Evolutionary conservation across 306 rosid genomes (phyloP), one percentile per base, ranked within the genome.

Genomic region (Quercus rubra): DNA sequence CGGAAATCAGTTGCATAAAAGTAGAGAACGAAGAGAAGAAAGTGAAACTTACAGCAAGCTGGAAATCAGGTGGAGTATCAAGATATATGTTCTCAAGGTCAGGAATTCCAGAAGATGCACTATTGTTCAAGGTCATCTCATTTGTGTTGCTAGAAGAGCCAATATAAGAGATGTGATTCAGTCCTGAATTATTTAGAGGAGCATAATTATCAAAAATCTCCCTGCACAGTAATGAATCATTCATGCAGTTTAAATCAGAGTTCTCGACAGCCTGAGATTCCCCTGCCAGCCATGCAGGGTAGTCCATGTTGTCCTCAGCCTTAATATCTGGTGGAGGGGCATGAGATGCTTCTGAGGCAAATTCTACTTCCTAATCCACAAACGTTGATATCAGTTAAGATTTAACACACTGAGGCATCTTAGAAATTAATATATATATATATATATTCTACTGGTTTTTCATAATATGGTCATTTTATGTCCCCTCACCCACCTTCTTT

Each of bases 51-150:
- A 95, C 99, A 57, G 85, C 27, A 27, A 90, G 87, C 66, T 80
- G 91, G 80, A 86, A 92, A 84, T 95, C 98, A n/a, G 96, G 98
- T 21, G 91, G 94, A 81, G 89, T 79, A 61, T 75, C 99, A 69
- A 95, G 70, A 3, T 90, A 91, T 41, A 95, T 78, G 87, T 88
- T 89, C 70, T 75, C 92, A 20, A 92, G 90, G 67, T 90, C 91
- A 77, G 80, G 69, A 62, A 85, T 76, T 75, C 89, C 94, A 23
- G 30, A 74, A 18, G 93, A 28, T 57, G 54, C 71, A 66, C 83
- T 79, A 38, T 76, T 27, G 56, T 77, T 81, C 57, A 76, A 77
- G 25, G 70, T 58, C 74, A 78, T 66, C 70, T 69, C 80, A 9
- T 51, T 77, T 23, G 57, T 51, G 57, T 66, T 63, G 81, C 23